Evolutionary conservation across 306 rosid genomes (phyloP), one percentile per base, ranked within the genome.

Genomic region (Malus sylvestris): DNA sequence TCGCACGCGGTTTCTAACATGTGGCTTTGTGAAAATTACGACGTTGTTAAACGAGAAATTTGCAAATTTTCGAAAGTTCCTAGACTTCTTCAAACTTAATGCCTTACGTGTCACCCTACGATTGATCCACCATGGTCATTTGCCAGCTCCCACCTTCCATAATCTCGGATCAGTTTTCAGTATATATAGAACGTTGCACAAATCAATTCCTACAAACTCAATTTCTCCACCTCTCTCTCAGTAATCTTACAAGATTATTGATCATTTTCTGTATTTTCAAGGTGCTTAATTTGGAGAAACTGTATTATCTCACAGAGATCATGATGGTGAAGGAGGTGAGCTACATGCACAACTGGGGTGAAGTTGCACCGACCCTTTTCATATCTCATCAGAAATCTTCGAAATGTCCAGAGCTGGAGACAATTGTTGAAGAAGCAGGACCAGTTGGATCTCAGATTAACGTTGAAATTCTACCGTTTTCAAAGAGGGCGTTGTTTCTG

Each of bases 341-440:
- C 59, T n/a, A 42, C 68, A 74, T 68, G 57, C 79, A 81, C 23
- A 87, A 73, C 22, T 81, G 66, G 80, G 84, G 79, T 25, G 97
- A 90, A 78, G 80, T 88, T 38, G 93, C 92, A 70, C 97, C 96
- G 2, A 63, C 88, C 18, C 74, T 80, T 6, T 53, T 88, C 74
- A 74, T 83, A 70, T 78, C 79, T 8, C 88, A 58, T 32, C 55
- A 79, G 23, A 88, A 29, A 67, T 77, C 63, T 30, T 76, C 57
- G 1, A 55, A 46, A 22, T 81, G 70, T 33, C 81, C 92, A 13
- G 86, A 69, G 38, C 80, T 93, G 85, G 97, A 87, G 62, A 85
- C 93, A 1, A 90, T 93, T 73, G 71, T 65, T 18, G 97, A 93
- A 76, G 97, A 92, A 83, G 88, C 81, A 7, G 45, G 64, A 4